Conservation (phyloP, 176 grass and related monocot species). For the Eragrostis nindensis region DNA sequence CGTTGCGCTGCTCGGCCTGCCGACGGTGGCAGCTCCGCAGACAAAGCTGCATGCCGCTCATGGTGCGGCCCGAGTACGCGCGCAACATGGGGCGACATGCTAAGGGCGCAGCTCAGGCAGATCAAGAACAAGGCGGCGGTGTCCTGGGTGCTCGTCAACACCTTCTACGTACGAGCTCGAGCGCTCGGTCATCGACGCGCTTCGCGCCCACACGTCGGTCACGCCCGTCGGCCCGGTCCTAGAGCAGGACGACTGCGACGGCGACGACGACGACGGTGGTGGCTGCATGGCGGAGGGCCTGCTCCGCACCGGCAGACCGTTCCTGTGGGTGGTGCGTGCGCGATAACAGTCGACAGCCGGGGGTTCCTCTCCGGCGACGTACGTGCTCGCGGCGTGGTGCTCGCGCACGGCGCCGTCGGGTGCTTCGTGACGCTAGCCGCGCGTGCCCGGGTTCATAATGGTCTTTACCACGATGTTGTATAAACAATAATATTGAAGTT, state of each 20-base stretch:
- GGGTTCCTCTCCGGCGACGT: not conserved
- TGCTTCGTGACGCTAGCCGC: slow-evolving; percentile 71
- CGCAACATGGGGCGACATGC: slow-evolving; percentile 32
- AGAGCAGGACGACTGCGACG: not conserved
- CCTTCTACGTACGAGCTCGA: slow-evolving; percentile 65
- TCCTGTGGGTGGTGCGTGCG: slow-evolving; percentile 70
- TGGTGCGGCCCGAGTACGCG: slow-evolving; percentile 44
- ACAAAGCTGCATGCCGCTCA: slow-evolving; percentile 55
- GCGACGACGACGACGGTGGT: not conserved
- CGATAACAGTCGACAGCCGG: slow-evolving; percentile 18
- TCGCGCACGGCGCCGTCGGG: slow-evolving; percentile 48
- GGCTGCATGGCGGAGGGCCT: slow-evolving; percentile 44
- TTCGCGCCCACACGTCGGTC: not conserved
- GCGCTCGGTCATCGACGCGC: slow-evolving; percentile 15
- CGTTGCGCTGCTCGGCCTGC: slow-evolving; percentile 44
- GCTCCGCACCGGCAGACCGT: slow-evolving; percentile 20
- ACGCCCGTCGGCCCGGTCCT: slow-evolving; percentile 55
- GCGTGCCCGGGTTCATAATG: no score
- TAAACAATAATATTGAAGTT: no score
- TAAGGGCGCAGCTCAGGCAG: slow-evolving; percentile 41
- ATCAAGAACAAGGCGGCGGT: slow-evolving; percentile 11
- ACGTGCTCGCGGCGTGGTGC: slow-evolving; percentile 33
- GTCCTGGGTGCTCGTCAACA: slow-evolving; percentile 61
- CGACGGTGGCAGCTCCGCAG: slow-evolving; percentile 23
- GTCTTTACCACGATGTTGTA: no score